Evolutionary conservation across 371 early-diverging fungal genomes (phyloP).

Genomic region (Ordospora colligata): DNA sequence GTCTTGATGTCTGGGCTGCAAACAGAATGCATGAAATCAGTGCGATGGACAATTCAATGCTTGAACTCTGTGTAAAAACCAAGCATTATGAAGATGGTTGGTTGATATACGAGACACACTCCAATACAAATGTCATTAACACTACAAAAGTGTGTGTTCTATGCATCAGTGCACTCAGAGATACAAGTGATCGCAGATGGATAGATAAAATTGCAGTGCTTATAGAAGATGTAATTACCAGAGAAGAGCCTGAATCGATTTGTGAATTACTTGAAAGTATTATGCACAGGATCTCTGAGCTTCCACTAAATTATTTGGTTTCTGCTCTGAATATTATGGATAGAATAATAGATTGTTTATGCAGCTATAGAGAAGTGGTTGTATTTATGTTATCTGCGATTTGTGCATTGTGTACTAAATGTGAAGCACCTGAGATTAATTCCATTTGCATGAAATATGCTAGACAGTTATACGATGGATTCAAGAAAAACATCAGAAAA

Average conservation of each 20-base stretch:
- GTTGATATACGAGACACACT: constrained; percentile 33
- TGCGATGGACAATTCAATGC: constrained; percentile 51
- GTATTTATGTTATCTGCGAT: neutral
- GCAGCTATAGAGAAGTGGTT: constrained; percentile 17
- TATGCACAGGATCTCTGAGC: neutral
- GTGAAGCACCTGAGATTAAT: constrained; percentile 11
- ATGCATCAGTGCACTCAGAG: constrained; percentile 8
- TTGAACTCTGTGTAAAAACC: constrained; percentile 46
- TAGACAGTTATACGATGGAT: constrained; percentile 6
- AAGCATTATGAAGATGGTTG: constrained; percentile 55
- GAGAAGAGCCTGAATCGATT: neutral
- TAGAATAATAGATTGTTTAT: neutral
- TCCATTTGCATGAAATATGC: constrained; percentile 28
- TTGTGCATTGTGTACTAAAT: constrained; percentile 12
- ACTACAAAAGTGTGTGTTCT: constrained; percentile 5
- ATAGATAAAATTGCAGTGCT: constrained; percentile 7
- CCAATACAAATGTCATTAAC: neutral
- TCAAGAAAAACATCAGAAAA: constrained; percentile 19
- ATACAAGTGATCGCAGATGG: constrained; percentile 1
- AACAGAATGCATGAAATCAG: constrained; percentile 27
- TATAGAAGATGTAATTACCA: neutral
- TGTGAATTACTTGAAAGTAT: constrained; percentile 7
- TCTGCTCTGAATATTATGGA: constrained; percentile 1
- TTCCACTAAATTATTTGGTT: neutral
- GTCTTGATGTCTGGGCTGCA: constrained; percentile 39